Percentiles rank a stretch among this genome's conserved stretches.
phyloP scores from a whole-genome alignment of 2,329 filamentous ascomycete genomes.

The Cephalotrichum gorgonifer region DNA sequence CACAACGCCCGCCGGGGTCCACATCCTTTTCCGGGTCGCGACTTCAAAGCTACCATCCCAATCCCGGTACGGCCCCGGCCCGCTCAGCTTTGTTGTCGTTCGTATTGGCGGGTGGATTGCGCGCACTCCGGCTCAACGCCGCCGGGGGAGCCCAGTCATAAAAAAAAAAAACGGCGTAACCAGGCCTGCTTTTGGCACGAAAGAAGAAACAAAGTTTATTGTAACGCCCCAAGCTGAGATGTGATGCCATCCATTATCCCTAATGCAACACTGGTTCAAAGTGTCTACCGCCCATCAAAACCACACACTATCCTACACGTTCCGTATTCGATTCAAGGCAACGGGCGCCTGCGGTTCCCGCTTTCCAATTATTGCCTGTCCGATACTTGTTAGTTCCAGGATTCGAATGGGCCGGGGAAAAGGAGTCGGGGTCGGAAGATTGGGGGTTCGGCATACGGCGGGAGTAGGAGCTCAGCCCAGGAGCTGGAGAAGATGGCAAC shows the following conservation, averaged over 20 bases:
- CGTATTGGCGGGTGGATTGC: too few species aligned
- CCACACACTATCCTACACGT: background rate
- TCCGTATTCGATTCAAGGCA: background rate
- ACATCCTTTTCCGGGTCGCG: too few species aligned
- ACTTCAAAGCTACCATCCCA: too few species aligned
- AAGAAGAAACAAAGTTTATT: background rate
- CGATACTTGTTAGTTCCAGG: background rate
- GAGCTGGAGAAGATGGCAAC: conserved; percentile 55
- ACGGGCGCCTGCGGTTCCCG: background rate
- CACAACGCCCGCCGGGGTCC: too few species aligned
- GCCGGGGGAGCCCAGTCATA: too few species aligned
- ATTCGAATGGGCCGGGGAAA: background rate
- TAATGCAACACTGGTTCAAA: background rate
- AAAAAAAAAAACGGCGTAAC: too few species aligned
- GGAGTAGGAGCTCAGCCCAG: conserved; percentile 5
- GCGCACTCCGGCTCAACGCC: too few species aligned
- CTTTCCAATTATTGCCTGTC: background rate
- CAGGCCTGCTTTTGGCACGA: background rate
- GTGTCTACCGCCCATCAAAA: background rate
- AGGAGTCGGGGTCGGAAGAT: too few species aligned
- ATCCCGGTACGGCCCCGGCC: too few species aligned
- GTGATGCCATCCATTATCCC: background rate
- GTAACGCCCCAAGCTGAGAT: background rate
- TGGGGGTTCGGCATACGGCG: background rate
- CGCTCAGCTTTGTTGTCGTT: too few species aligned